Base-by-base conservation (phyloP, 2,329 filamentous ascomycete genomes). In the Aspergillus amoenus region DNA sequence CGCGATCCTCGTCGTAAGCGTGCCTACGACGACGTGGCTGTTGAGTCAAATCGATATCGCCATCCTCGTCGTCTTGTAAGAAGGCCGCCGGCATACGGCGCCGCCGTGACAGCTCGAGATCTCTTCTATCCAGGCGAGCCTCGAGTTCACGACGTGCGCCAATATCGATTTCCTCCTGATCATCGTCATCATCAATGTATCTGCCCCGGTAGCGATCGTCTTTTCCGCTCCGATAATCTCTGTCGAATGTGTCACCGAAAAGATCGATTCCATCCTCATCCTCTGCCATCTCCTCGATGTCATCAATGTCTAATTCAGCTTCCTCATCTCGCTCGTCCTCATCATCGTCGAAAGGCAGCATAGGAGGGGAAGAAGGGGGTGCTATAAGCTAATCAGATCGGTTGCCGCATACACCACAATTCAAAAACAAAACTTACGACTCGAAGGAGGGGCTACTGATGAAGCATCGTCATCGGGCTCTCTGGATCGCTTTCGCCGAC, bases 1-100 rank as follows among this genome's bases (percentile, higher is more conserved):
- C 93, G 12, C 88, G 87, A 41, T 96, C 92, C 75, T 99, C 95
- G 63, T 99, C 94, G 70, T 97, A 99, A 66, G 89, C 86, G 75
- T 94, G 90, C 65, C 94, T 87, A 52, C 91, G 87, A 64, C 93
- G 87, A 54, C 93, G 87, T 21, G 90, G 91, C 73, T 96, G 92
- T 24, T 88, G 86, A 21, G 91, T 91, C 21, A 97, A 81, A 70
- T 97, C 93, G 60, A 93, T 82, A 56, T 94, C 85, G 49, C 86
- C 89, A 63, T 94, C 92, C 3, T 94, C 91, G 32, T 96, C 93
- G 60, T 87, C 84, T 47, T 83, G 82, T 64, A 87, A 70, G 69
- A 86, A 88, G 46, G 85, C 86, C 39, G 81, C 81, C 11, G 85
- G 85, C 78, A 87, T 83, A 37, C 79, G 79, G 44, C 83, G 79